Base-by-base conservation (phyloP, 768 basidiomycete species). In the Trametes villosa region DNA sequence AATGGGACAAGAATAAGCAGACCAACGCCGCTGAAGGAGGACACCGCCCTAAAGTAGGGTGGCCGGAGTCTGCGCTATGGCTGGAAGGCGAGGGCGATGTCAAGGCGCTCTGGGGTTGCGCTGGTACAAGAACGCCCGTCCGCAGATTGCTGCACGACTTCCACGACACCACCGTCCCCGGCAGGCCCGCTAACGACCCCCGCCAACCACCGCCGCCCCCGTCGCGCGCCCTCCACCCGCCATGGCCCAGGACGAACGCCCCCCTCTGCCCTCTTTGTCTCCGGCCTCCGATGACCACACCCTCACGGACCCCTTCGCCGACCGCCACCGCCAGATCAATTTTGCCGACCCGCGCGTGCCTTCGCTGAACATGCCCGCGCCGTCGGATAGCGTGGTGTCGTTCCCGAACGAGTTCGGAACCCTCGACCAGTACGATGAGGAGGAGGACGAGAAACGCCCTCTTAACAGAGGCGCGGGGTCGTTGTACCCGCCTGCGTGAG, bases 381-480 rank as follows among this genome's bases (percentile, higher is more conserved):
- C 86, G 6, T 87, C 81, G 65, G 83, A 83, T 57, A 89, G 88
- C 71, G 78, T 82, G 15, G 71, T 80, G 20, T 81, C 81, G 34
- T 77, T 92, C 8, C 77, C 81, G 33, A 78, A 81, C 51, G 82
- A 86, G 52, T 83, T 83, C 57, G 78, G 61, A 63, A 68, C 22
- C 15, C 72, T 73, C 34, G 78, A 74, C 44, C 68, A 76, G 53
- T 83, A 82, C 60, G 81, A 78, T 18, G 87, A 91, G 62, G 89
- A 91, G 53, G 90, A 92, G 66, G 70, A 84, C 34, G 92, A 94
- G 76, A 92, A 92, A 67, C 82, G 84, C 66, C 92, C 91, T 24
- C 75, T 94, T 67, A 54, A 92, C 84, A 44, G 76, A 77, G 41
- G 84, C 81, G 18, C 81, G 85, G 65, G 73, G 65, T 47, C 86